phyloP scores from a whole-genome alignment of 2,329 filamentous ascomycete genomes.

The Paecilomyces variotii region DNA sequence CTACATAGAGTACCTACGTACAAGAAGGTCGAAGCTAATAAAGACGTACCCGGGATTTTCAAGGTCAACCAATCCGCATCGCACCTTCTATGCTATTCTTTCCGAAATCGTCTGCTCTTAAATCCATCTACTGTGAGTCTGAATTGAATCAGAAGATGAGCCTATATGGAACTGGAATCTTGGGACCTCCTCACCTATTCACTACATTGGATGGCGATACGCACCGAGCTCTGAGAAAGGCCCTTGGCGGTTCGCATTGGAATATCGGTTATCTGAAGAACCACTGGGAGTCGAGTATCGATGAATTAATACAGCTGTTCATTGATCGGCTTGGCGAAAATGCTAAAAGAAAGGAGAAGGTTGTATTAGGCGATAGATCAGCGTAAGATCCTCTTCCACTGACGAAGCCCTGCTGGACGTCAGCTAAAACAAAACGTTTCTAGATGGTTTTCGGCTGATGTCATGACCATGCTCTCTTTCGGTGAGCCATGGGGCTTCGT shows the following conservation, averaged over 20 bases:
- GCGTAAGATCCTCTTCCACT: slow-evolving; percentile 10
- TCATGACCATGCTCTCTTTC: slow-evolving; percentile 35
- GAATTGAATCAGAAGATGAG: slow-evolving; percentile 27
- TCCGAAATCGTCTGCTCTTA: slow-evolving; percentile 25
- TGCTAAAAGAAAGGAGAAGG: slow-evolving; percentile 10
- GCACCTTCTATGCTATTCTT: slow-evolving; percentile 32
- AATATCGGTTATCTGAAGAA: slow-evolving; percentile 32
- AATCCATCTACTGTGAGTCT: slow-evolving; percentile 34
- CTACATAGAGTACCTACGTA: too few relatives aligned
- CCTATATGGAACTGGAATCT: slow-evolving; percentile 27
- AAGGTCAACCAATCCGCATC: slow-evolving; percentile 29
- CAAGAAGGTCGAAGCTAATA: not conserved
- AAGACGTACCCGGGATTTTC: slow-evolving; percentile 6
- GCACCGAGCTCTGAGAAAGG: slow-evolving; percentile 28
- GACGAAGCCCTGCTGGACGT: not conserved
- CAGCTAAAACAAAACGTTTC: not conserved
- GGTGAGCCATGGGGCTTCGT: slow-evolving; percentile 32
- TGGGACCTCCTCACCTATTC: slow-evolving; percentile 27
- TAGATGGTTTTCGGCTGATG: slow-evolving; percentile 33
- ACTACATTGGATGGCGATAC: slow-evolving; percentile 23
- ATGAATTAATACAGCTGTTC: slow-evolving; percentile 27
- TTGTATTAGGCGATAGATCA: slow-evolving; percentile 30
- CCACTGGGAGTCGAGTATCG: slow-evolving; percentile 30
- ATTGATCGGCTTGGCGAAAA: slow-evolving; percentile 23
- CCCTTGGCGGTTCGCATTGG: slow-evolving; percentile 26